These are phyloP conservation scores for Debaryomyces psychrophilus DNA, from an alignment of 1,139 yeast species.

Conservation along the genomic window DNA sequence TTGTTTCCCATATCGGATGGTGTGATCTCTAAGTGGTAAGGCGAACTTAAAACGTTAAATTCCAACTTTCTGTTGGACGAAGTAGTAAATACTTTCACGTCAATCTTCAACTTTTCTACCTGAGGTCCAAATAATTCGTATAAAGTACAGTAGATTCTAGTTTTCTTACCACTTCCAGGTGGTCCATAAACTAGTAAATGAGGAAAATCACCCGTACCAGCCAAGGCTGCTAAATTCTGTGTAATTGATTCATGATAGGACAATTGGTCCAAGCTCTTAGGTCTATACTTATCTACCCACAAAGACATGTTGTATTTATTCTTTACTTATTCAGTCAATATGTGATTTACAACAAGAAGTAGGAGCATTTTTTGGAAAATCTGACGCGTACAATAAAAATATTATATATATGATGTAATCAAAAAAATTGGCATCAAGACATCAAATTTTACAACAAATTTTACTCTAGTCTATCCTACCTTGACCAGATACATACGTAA, in stretches of 20 bases:
- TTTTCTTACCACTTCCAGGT: conserved; percentile 95
- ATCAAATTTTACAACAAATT: too few species aligned
- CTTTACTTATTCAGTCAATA: background rate
- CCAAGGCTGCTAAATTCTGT: conserved; percentile 61
- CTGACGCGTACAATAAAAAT: conserved; percentile 6
- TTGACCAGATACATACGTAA: too few species aligned
- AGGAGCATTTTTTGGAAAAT: background rate
- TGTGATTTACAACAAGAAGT: background rate
- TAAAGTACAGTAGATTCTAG: conserved; percentile 82
- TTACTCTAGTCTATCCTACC: too few species aligned
- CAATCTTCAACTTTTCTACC: conserved; percentile 83
- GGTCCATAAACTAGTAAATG: conserved; percentile 93
- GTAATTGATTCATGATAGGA: conserved; percentile 72
- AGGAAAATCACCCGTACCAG: conserved; percentile 85
- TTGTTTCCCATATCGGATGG: conserved; percentile 97
- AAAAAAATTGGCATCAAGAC: background rate
- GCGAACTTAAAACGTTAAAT: conserved; percentile 86
- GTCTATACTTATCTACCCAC: conserved; percentile 96
- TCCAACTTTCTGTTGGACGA: conserved; percentile 76
- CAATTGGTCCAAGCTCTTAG: conserved; percentile 63
- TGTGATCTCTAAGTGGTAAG: conserved; percentile 90
- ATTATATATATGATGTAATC: background rate
- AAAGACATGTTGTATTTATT: conserved; percentile 62
- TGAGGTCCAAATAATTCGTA: conserved; percentile 81
- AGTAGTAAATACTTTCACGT: conserved; percentile 80